These are phyloP conservation scores for Biscogniauxia marginata DNA, from an alignment of 2,329 filamentous ascomycete genomes.

Conservation along the genomic window DNA sequence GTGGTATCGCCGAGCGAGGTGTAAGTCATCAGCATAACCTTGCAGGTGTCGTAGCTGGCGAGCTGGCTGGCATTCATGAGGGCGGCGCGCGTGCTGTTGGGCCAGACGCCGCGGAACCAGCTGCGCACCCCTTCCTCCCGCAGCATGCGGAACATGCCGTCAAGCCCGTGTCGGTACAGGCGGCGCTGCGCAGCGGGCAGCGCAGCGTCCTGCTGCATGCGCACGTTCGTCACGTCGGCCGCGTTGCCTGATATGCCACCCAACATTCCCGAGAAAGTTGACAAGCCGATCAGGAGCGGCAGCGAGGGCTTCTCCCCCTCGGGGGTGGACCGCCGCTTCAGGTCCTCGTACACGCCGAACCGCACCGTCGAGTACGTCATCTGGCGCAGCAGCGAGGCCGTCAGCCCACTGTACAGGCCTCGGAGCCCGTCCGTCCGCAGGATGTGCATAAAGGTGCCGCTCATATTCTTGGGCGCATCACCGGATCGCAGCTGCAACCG, in stretches of 20 bases:
- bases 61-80: conserved; percentile 86
- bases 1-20: conserved; percentile 69
- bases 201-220: conserved; percentile 92
- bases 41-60: conserved; percentile 82
- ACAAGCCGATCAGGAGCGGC: conserved; percentile 76
- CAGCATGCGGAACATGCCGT: conserved; percentile 85
- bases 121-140: conserved; percentile 73
- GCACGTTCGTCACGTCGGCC: conserved; percentile 93
- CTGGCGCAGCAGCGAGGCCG: conserved; percentile 89
- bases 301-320: conserved; percentile 60
- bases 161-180: conserved; percentile 85
- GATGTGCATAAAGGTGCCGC: conserved; percentile 82
- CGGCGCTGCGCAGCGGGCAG: conserved; percentile 71
- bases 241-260: conserved; percentile 92
- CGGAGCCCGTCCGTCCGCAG: conserved; percentile 70
- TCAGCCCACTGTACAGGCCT: conserved; percentile 88
- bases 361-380: conserved; percentile 94
- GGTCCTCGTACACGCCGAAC: conserved; percentile 93
- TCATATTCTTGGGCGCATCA: conserved; percentile 76
- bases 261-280: conserved; percentile 78
- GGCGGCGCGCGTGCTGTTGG: conserved; percentile 77
- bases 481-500: conserved; percentile 81
- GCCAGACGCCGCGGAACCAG: conserved; percentile 82
- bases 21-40: conserved; percentile 63
- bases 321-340: conserved; percentile 68